phyloP scores from a whole-genome alignment of 352 stramenopile genomes.

The Phytopythium litorale region DNA sequence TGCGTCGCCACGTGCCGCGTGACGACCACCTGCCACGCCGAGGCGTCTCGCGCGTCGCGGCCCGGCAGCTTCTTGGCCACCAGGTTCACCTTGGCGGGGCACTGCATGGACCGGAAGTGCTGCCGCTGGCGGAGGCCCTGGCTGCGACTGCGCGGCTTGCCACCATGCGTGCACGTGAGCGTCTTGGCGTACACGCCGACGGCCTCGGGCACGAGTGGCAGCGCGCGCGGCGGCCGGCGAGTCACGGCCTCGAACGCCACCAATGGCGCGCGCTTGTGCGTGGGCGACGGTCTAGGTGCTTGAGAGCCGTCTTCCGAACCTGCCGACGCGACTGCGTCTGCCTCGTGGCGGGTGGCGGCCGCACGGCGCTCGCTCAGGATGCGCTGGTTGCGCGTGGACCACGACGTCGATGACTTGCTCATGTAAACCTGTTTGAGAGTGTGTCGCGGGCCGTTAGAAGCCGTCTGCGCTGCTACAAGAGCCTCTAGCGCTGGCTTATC shows the following conservation, averaged over 20 bases:
- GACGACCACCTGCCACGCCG: slow-evolving; percentile 14
- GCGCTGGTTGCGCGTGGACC: slow-evolving; percentile 13
- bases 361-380: background rate
- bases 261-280: background rate
- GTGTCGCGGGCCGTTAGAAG: background rate
- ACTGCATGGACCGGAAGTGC: slow-evolving; percentile 14
- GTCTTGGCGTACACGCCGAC: slow-evolving; percentile 18
- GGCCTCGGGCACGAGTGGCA: slow-evolving; percentile 5
- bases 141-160: slow-evolving; percentile 11
- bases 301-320: background rate
- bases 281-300: background rate
- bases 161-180: slow-evolving; percentile 16
- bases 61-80: slow-evolving; percentile 12
- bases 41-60: slow-evolving; percentile 2
- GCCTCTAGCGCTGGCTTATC: background rate
- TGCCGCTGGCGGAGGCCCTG: slow-evolving; percentile 12
- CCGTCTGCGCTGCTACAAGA: background rate
- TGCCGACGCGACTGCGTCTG: background rate
- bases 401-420: slow-evolving; percentile 16
- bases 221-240: background rate
- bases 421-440: slow-evolving; percentile 3
- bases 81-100: slow-evolving; percentile 18
- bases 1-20: slow-evolving; percentile 10
- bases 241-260: background rate
- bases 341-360: background rate